Evolutionary conservation across 225 moss, liverwort and hornwort genomes (phyloP), one percentile per base, ranked within the genome.

Genomic region (Pseudisothecium myosuroides): DNA sequence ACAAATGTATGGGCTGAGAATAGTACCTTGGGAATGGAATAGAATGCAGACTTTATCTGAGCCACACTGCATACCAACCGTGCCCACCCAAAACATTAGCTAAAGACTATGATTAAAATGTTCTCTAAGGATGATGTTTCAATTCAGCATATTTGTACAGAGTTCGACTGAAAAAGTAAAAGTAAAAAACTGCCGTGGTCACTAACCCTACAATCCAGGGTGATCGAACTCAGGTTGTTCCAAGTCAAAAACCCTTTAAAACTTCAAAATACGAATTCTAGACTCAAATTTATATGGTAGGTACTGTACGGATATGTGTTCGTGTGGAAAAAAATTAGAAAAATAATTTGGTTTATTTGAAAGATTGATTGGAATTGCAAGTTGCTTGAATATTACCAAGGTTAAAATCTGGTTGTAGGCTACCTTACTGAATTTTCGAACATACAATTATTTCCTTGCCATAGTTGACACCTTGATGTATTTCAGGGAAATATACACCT

Each of bases 31-130:
- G 97, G 98, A 81, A 98, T 96, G 68, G 97, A 86, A 83, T 98
- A 97, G 86, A 98, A 98, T 72, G 96, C 98, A 74, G 97, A 98
- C 79, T 98, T 98, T 26, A 98, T 98, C 88, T 98, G 96, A 84
- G 94, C 93, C 88, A 98, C 96, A 69, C 97, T 98, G 93, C 90
- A 93, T 41, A 54, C 68, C 87, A 76, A 84, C 52, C 67, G 56
- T 45, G 76, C 55, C 72, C 56, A 64, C 83, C 34, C 56, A 68
- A 12, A 27, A 65, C 55, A 82, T 82, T 82, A 89, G 56, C 39
- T 39, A 27, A 41, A 66, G 11, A 34, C 31, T 85, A 22, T n/a
- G 66, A 58, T 64, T 9, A 34, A 65, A 54, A 58, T 65, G 16
- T 81, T 59, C 69, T 62, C 64, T 78, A 52, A 84, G 10, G n/a